These are phyloP conservation scores for Diaporthe sp. DNA, from an alignment of 2,329 filamentous ascomycete genomes.

Conservation along the genomic window DNA sequence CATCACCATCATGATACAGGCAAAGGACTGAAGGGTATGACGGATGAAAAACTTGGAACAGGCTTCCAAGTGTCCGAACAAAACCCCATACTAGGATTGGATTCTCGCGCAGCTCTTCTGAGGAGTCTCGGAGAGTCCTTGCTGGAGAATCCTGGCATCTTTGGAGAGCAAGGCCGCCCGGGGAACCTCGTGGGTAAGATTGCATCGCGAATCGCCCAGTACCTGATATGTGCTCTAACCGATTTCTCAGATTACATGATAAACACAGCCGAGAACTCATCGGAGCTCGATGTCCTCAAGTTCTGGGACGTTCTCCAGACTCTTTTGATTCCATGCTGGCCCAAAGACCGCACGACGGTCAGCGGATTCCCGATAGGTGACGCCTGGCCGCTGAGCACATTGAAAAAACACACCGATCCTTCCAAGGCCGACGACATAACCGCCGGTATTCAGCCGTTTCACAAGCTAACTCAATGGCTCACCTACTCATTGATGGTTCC, in stretches of 20 bases:
- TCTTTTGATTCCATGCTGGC: slow-evolving; percentile 64
- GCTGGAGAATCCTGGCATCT: slow-evolving; percentile 53
- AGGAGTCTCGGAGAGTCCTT: slow-evolving; percentile 59
- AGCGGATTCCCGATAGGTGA: slow-evolving; percentile 61
- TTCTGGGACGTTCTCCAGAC: slow-evolving; percentile 61
- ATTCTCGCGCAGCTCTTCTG: slow-evolving; percentile 58
- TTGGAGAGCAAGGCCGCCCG: slow-evolving; percentile 59
- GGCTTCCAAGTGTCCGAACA: slow-evolving; percentile 59
- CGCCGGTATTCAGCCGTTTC: slow-evolving; percentile 81
- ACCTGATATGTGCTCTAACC: background rate
- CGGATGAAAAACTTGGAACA: slow-evolving; percentile 50
- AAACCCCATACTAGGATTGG: slow-evolving; percentile 62
- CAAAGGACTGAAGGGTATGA: slow-evolving; percentile 52
- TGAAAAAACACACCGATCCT: slow-evolving; percentile 66
- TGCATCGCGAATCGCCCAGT: background rate
- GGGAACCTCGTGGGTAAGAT: slow-evolving; percentile 62
- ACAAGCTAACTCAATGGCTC: slow-evolving; percentile 96
- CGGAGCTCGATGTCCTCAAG: slow-evolving; percentile 53
- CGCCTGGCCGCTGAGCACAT: slow-evolving; percentile 62
- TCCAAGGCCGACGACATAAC: slow-evolving; percentile 42
- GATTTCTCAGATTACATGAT: slow-evolving; percentile 56
- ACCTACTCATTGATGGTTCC: slow-evolving; percentile 94
- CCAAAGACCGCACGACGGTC: slow-evolving; percentile 65
- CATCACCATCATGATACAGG: slow-evolving; percentile 43
- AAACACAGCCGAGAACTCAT: slow-evolving; percentile 45